A percentile compares a stretch with the other conserved stretches of the same genome.
Evolutionary conservation across 1,284 basidiomycete species (phyloP).

Genomic region (Trametes versicolor): DNA sequence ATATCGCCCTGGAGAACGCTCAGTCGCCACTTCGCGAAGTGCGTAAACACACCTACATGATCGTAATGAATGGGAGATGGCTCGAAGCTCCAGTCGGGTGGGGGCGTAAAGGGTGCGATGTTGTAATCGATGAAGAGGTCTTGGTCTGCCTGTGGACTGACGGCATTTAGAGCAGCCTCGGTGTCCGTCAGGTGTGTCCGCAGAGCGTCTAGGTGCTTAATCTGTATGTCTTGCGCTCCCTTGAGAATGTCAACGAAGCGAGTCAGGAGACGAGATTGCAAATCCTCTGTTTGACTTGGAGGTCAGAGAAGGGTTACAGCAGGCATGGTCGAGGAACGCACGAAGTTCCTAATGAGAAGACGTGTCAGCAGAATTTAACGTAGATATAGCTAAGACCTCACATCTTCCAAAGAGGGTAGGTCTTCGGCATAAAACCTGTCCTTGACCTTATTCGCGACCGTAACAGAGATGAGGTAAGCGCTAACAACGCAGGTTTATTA

Average conservation of each 20-base stretch:
- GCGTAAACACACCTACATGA: conserved; percentile 57
- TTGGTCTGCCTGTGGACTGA: conserved; percentile 71
- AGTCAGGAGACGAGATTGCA: conserved; percentile 70
- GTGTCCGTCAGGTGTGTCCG: conserved; percentile 58
- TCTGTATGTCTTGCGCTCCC: conserved; percentile 66
- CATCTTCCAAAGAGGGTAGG: conserved; percentile 75
- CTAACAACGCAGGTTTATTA: conserved; percentile 46
- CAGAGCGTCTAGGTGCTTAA: conserved; percentile 64
- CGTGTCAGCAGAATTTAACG: background rate
- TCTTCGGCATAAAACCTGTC: conserved; percentile 74
- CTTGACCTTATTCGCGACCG: conserved; percentile 74
- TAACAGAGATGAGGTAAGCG: conserved; percentile 75
- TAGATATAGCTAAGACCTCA: conserved; percentile 49
- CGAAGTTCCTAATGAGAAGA: conserved; percentile 64
- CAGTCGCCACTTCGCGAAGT: background rate
- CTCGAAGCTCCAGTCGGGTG: conserved; percentile 77
- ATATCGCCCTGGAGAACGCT: conserved; percentile 60
- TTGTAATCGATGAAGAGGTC: conserved; percentile 78
- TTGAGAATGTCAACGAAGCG: conserved; percentile 62
- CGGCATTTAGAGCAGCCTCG: conserved; percentile 56
- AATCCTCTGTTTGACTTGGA: conserved; percentile 56
- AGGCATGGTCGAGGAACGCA: conserved; percentile 48
- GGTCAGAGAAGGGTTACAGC: conserved; percentile 6
- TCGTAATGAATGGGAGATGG: conserved; percentile 81
- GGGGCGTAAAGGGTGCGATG: conserved; percentile 67